Base-by-base conservation (phyloP, 768 basidiomycete species). In the Lactifluus pinguis region DNA sequence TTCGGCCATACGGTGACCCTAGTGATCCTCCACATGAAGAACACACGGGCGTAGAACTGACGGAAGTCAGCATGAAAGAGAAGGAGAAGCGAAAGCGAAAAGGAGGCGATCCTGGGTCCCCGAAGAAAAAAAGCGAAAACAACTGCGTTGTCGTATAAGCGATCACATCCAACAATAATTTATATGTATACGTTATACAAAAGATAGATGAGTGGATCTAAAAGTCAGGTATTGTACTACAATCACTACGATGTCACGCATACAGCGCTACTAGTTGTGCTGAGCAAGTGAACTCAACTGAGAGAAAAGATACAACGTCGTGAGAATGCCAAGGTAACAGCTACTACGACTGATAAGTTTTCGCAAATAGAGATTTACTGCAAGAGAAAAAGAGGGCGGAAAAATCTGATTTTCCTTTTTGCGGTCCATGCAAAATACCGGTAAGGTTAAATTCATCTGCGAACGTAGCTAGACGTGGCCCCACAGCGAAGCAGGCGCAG, bases 241-340 rank as follows among this genome's bases (percentile, higher is more conserved):
- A 53, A 11, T 39, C 9, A 25, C 34, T 59, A 51, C 6, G 9
- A 39, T 9, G 36, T 6, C 10, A 25, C 21, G 7, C 14, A 6
- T 19, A 13, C 19, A n/a, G 61, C 19, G n/a, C 48, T 49, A 59
- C n/a, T n/a, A n/a, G n/a, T n/a, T n/a, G 25, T 2, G 25, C 25
- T 25, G 2, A 14, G 67, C 67, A 2, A 82, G 86, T 85, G 32
- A 90, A 73, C 70, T 84, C 80, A n/a, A n/a, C n/a, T n/a, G n/a
- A n/a, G 66, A 88, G 91, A 69, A 87, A 88, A 0, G 81, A 66
- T 2, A 92, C 91, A 9, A 98, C n/a, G n/a, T n/a, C n/a, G 80
- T 8, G n/a, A 95, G 75, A 21, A 87, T n/a, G n/a, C n/a, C n/a
- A n/a, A n/a, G n/a, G n/a, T n/a, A n/a, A n/a, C n/a, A n/a, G n/a